These are phyloP conservation scores for Mortierella hygrophila DNA, from an alignment of 192 early-diverging fungal genomes.

Conservation along the genomic window DNA sequence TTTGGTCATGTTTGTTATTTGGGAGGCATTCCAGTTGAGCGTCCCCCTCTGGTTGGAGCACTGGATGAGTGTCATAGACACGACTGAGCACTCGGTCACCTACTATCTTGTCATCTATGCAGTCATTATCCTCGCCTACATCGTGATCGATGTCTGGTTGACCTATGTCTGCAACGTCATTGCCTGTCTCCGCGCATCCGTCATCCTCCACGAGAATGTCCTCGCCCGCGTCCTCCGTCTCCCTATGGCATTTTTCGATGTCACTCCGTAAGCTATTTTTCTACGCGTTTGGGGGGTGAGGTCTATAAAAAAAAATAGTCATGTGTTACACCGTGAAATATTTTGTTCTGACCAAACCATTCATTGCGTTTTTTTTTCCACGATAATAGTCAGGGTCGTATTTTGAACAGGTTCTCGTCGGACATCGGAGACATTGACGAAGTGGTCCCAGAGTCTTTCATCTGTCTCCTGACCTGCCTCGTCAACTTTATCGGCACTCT, in stretches of 20 bases:
- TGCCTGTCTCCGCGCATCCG: constrained; percentile 11
- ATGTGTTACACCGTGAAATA: background rate
- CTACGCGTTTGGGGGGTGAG: background rate
- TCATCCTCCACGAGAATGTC: constrained; percentile 22
- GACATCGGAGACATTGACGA: constrained; percentile 88
- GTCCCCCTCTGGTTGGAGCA: constrained; percentile 36
- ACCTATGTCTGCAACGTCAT: constrained; percentile 14
- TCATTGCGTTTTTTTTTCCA: background rate
- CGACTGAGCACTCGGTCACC: constrained; percentile 8
- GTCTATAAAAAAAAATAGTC: background rate
- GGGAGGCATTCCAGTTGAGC: constrained; percentile 17
- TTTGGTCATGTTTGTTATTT: constrained; percentile 9
- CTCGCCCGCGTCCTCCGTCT: constrained; percentile 63
- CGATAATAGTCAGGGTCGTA: constrained; percentile 39
- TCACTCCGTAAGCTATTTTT: constrained; percentile 61
- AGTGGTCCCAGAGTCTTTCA: constrained; percentile 60
- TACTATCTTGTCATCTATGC: constrained; percentile 32
- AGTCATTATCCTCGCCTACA: constrained; percentile 10
- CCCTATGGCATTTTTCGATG: constrained; percentile 74
- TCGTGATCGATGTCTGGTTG: constrained; percentile 20
- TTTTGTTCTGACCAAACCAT: background rate
- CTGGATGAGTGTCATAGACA: constrained; percentile 17
- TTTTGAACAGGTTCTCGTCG: constrained; percentile 87
- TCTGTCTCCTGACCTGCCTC: constrained; percentile 58
- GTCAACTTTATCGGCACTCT: constrained; percentile 66